Base-by-base conservation (phyloP, 306 rosid genomes). In the Oxytropis ochrocephala region DNA sequence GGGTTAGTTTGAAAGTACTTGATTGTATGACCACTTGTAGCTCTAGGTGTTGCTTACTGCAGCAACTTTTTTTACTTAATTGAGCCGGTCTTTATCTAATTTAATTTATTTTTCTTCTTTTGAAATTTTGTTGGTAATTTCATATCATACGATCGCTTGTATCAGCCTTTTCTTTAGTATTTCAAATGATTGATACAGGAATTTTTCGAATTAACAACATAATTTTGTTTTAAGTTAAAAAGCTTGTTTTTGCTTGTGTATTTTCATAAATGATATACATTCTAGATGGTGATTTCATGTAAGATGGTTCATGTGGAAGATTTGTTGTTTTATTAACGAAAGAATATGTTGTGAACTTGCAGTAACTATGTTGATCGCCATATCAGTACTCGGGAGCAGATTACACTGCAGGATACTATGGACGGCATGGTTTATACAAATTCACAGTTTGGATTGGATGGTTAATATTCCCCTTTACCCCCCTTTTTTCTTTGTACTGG, bases 361-460 rank as follows among this genome's bases (percentile, higher is more conserved):
- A 95, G 99, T 55, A 89, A 91, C 80, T 95, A 85, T 85, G 90
- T 86, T 51, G 99, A 95, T 74, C 99, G 89, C 78, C 99, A 95
- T 61, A 88, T 95, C 70, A 91, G 99, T 82, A 52, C 91, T 18
- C 81, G 89, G 84, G 99, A 95, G 70, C 99, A 95, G 83, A 95
- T 95, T 78, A 95, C 99, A 29, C 91, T 95, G 64, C 99, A 95
- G 83, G 99, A 95, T 80, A 82, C 84, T 33, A 83, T 91, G 93
- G 99, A 89, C n/a, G 96, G 96, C 78, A 95, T 89, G 80, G 90
- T 82, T 79, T 95, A 85, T 80, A 78, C 91, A 67, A 85, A 92
- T 65, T 89, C 99, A 30, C 99, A 95, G 85, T 95, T 95, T 64
- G 99, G 99, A 74, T 87, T 95, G 82, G 99, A 95, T 60, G 99